phyloP scores from a whole-genome alignment of 2,329 filamentous ascomycete species.

The Cordyceps fumosorosea region DNA sequence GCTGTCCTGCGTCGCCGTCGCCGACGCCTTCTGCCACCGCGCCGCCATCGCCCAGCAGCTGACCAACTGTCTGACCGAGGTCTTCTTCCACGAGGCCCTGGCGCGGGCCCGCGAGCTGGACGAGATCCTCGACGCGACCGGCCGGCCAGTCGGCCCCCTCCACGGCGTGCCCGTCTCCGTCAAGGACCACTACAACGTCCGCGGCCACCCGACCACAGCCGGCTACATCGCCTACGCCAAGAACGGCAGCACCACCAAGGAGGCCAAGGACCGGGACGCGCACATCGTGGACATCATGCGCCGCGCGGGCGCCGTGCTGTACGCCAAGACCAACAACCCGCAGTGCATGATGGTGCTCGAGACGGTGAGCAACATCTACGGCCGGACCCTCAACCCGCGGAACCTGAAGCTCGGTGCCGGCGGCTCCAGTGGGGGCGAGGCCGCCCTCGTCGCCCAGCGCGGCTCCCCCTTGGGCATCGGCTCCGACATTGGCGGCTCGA shows the following conservation, averaged over 20 bases:
- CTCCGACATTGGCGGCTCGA: constrained; percentile 28
- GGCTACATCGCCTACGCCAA: constrained; percentile 47
- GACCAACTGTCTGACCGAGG: constrained; percentile 2
- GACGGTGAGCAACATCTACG: constrained; percentile 54
- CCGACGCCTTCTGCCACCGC: neutral
- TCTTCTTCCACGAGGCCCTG: neutral
- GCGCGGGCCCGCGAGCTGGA: neutral
- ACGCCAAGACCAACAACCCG: constrained; percentile 62
- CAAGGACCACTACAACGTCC: constrained; percentile 35
- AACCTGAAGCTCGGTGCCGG: constrained; percentile 55
- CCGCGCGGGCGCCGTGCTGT: constrained; percentile 56
- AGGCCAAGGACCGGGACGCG: constrained; percentile 44
- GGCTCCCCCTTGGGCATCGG: constrained; percentile 27
- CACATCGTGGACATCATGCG: constrained; percentile 52
- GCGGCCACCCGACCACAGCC: constrained; percentile 43
- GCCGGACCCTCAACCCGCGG: constrained; percentile 53
- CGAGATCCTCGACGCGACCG: neutral
- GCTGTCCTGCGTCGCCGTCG: neutral
- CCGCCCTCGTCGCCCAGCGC: constrained; percentile 27
- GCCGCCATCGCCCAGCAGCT: constrained; percentile 4
- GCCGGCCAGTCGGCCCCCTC: constrained; percentile 34
- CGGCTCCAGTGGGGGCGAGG: constrained; percentile 52
- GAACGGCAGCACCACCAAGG: constrained; percentile 24
- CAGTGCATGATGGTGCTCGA: constrained; percentile 47
- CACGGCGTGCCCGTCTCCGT: constrained; percentile 51